phyloP scores from a whole-genome alignment of 1,139 yeast species.

The Taphrina betulina region DNA sequence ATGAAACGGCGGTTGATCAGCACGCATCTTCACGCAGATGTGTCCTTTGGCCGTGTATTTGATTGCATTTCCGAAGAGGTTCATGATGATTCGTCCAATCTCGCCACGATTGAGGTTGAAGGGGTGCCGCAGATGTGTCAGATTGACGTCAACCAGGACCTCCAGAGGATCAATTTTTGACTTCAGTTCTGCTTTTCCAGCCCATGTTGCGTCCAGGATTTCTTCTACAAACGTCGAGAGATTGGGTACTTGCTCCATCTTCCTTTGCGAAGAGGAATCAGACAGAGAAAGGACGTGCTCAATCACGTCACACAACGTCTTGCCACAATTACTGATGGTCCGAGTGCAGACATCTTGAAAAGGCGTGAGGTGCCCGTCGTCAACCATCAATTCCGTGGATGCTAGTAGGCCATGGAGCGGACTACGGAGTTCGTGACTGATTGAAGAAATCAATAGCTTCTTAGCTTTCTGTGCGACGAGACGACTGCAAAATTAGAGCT shows the following conservation, averaged over 20 bases:
- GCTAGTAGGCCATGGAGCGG: constrained; percentile 25
- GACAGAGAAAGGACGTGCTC: constrained; percentile 4
- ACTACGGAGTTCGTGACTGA: constrained; percentile 22
- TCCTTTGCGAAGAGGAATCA: neutral
- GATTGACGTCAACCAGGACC: constrained; percentile 16
- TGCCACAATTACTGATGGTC: constrained; percentile 22
- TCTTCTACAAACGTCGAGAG: constrained; percentile 1
- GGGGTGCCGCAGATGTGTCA: constrained; percentile 5
- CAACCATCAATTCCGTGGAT: constrained; percentile 15
- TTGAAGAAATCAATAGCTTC: constrained; percentile 4
- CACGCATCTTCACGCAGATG: constrained; percentile 42
- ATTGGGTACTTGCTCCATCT: neutral
- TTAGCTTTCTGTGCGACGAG: neutral
- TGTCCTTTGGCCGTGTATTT: constrained; percentile 78
- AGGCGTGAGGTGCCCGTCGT: constrained; percentile 3
- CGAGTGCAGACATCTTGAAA: constrained; percentile 10
- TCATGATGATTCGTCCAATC: constrained; percentile 74
- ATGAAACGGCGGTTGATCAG: neutral
- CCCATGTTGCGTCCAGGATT: constrained; percentile 7
- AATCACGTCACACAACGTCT: constrained; percentile 12
- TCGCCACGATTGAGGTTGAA: constrained; percentile 12
- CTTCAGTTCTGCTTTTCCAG: neutral
- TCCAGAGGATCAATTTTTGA: neutral
- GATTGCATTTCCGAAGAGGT: constrained; percentile 82
- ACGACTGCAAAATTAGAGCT: too few relatives aligned